Base-by-base conservation (phyloP, 139 green algal species). In the Chlorella sp. region DNA sequence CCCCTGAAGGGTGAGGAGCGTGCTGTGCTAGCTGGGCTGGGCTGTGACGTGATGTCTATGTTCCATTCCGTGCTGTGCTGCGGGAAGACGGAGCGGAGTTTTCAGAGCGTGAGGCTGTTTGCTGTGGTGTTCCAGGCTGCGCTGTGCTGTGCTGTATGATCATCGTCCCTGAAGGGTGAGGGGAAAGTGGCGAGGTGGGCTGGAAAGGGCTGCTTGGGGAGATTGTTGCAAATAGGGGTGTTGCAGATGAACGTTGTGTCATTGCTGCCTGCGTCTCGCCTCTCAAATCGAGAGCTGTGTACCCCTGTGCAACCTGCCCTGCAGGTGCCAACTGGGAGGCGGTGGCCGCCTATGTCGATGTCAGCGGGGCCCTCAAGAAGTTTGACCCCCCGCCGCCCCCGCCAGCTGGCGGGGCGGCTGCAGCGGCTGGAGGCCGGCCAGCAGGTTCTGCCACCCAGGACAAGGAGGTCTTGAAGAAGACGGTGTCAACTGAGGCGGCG, bases 301-400 rank as follows among this genome's bases (percentile, higher is more conserved):
- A n/a, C n/a, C n/a, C n/a, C n/a, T n/a, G n/a, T n/a, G 9, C 48
- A 16, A 57, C 5, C 48, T 57, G 7, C 48, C 48, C 48, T 94
- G 28, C 92, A 87, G 96, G 95, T 0, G 95, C 96, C 26, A 94
- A 98, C 91, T 98, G 96, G 96, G 66, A 86, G 21, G 94, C 93
- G 0, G 95, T 97, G 22, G 86, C 89, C 16, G 42, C 88, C 22
- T 93, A 89, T 36, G 93, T 94, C 14, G 91, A 95, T 78, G 66
- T 96, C 21, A 83, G 81, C 42, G 76, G 42, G 37, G 84, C 84
- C 3, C 68, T 88, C 9, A 88, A 48, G 3, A 88, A 88, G 84
- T 88, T 88, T 19, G 84, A 88, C 68, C 84, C 84, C 22, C 84
- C 37, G 24, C 86, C 37, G 86, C 85, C 71, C 14, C 85, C 53